Base-by-base conservation (phyloP, 805 yeast genomes). In the Kuraishia borneana region DNA sequence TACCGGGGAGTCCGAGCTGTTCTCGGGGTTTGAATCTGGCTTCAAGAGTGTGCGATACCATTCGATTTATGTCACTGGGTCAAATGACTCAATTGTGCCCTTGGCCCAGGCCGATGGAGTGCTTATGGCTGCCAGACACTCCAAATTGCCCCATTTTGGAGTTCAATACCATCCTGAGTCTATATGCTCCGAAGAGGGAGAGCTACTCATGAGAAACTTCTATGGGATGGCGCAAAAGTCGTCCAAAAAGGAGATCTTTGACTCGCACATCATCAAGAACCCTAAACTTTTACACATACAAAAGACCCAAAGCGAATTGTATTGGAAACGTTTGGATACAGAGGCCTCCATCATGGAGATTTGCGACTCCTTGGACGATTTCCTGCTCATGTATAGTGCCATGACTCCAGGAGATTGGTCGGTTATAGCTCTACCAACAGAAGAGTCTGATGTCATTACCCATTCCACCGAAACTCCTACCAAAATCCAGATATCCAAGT, bases 101-200 rank as follows among this genome's bases (percentile, higher is more conserved):
- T 56, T 84, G 36, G 94, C 92, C 0, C 58, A 59, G 40, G 71
- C 88, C 26, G 26, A 42, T n/a, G 70, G 64, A 12, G 57, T 81
- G 4, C 50, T 84, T 21, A 92, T 92, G 99, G 95, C 94, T 1
- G 92, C 70, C 0, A 68, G 60, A 47, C 88, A 83, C 47, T 43
- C 32, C 0, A 14, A 25, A 0, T 55, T 59, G 16, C 96, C 96
- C 0, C 82, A 81, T 60, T 89, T 65, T 52, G 98, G 95, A 1
- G 96, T 92, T 2, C 99, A 92, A 48, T 94, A 88, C 48, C 99
- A 92, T 48, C 98, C 98, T 0, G 99, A 92, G 49, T 85, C 96
- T 1, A 74, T 89, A 26, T 84, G 95, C 45, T 85, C 96, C 0
- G 60, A 65, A 10, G 45, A 58, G 31, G 98, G 98, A 2, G 63